Base-by-base conservation (phyloP, 805 yeast species). In the Cyberlindnera maritima region DNA sequence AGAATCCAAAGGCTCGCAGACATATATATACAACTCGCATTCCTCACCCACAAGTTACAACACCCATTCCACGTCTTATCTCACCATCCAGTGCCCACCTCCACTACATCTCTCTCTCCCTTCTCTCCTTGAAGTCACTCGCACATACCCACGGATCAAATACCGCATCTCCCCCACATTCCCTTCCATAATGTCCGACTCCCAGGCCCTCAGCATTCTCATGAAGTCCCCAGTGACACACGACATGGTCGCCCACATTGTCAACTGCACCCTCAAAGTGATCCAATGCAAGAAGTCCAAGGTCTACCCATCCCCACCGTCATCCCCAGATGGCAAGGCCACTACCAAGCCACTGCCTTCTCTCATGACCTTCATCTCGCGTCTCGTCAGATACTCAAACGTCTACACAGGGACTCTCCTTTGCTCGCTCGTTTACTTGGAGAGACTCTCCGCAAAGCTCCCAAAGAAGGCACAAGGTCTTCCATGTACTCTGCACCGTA, bases 361-460 rank as follows among this genome's bases (percentile, higher is more conserved):
- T 7, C 71, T 86, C 53, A 82, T 80, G 83, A 79, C 87, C 0
- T 86, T 86, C 66, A 81, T 86, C 58, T 78, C 85, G 49, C 80
- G 75, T 57, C 69, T 86, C 60, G 88, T 86, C 33, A 75, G 86
- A 61, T 78, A 83, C 69, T 82, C 90, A 26, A 84, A 84, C 58
- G 89, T 86, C n/a, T 82, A 85, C 65, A 82, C 90, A 3, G 89
- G 91, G 34, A 85, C 91, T 15, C 70, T 86, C 55, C 76, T 86
- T 77, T 74, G 88, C 13, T 83, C 92, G 4, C 73, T 82, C 44
- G 83, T 85, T 28, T 85, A 83, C 63, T 70, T 86, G 62, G 79
- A 81, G 57, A 72, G 80, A 57, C 69, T 86, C 56, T 79, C 79
- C 59, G 50, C 73, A 43, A 80, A 75, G 53, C 69, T 86, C 43